Conservation (phyloP, 2,329 filamentous ascomycete genomes). For the Rachicladosporium sp. region DNA sequence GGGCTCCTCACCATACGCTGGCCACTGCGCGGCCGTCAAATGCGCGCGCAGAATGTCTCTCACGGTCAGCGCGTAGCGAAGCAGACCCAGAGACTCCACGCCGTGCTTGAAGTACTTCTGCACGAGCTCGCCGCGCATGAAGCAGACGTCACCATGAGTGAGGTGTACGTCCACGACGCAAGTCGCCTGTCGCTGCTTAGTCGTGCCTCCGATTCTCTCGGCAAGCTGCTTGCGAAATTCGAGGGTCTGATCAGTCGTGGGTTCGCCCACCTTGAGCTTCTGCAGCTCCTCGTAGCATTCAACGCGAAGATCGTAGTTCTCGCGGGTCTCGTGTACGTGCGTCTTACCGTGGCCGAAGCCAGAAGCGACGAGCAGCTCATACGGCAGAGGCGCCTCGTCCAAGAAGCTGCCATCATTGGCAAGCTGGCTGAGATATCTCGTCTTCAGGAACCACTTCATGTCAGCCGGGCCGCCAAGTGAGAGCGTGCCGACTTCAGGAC, state of each 20-base stretch:
- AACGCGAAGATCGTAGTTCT: slow-evolving; percentile 23
- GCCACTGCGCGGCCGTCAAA: slow-evolving; percentile 28
- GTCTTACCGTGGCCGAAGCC: too few species aligned
- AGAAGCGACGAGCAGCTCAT: not conserved
- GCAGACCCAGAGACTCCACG: slow-evolving; percentile 38
- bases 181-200: too few species aligned
- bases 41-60: slow-evolving; percentile 38
- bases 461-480: slow-evolving; percentile 46
- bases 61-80: slow-evolving; percentile 47
- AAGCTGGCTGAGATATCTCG: slow-evolving; percentile 32
- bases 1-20: slow-evolving; percentile 25
- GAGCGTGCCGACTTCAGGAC: slow-evolving; percentile 49
- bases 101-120: slow-evolving; percentile 50
- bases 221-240: too few species aligned
- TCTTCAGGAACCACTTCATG: slow-evolving; percentile 49
- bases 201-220: slow-evolving; percentile 3
- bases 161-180: slow-evolving; percentile 35
- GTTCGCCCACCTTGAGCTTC: slow-evolving; percentile 2
- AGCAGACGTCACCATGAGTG: slow-evolving; percentile 50
- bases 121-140: slow-evolving; percentile 50
- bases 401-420: slow-evolving; percentile 24
- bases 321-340: not conserved
- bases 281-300: slow-evolving; percentile 21
- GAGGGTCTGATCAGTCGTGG: too few species aligned
- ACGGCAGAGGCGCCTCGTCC: slow-evolving; percentile 15